These are phyloP conservation scores for Fusarium foetens DNA, from an alignment of 2,329 filamentous ascomycete species.

Conservation along the genomic window DNA sequence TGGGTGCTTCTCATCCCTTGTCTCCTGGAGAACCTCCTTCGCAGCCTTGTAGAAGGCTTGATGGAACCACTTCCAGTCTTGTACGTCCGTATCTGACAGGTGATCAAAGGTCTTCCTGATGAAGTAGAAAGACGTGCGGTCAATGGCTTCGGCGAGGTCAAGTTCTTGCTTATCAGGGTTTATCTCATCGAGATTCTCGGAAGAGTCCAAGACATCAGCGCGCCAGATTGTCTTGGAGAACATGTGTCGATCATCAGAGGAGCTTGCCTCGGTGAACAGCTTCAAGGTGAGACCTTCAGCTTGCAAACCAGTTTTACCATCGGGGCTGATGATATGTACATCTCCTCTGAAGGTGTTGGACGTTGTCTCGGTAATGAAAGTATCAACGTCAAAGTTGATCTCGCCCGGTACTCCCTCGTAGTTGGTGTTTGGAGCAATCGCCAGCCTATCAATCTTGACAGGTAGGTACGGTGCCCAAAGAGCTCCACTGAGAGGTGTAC, in stretches of 20 bases:
- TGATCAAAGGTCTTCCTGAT: background rate
- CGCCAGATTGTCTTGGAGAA: slow-evolving; percentile 2
- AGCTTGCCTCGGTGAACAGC: background rate
- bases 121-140: background rate
- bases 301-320: background rate
- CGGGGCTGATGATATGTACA: background rate
- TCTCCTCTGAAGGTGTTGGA: background rate
- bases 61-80: slow-evolving; percentile 3
- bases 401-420: background rate
- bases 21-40: background rate
- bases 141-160: background rate
- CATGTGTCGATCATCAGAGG: background rate
- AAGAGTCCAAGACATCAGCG: background rate
- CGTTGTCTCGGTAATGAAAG: background rate
- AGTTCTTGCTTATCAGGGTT: background rate
- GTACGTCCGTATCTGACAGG: background rate
- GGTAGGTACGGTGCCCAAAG: slow-evolving; percentile 2
- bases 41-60: background rate
- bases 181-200: background rate
- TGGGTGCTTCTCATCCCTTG: background rate
- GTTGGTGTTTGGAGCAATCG: background rate
- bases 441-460: slow-evolving; percentile 1
- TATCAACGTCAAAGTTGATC: slow-evolving; percentile 1
- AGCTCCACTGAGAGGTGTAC: background rate
- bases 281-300: background rate